Evolutionary conservation across 805 yeast genomes (phyloP), one percentile per base, ranked within the genome.

Genomic region (Ogataea nitratoaversa): DNA sequence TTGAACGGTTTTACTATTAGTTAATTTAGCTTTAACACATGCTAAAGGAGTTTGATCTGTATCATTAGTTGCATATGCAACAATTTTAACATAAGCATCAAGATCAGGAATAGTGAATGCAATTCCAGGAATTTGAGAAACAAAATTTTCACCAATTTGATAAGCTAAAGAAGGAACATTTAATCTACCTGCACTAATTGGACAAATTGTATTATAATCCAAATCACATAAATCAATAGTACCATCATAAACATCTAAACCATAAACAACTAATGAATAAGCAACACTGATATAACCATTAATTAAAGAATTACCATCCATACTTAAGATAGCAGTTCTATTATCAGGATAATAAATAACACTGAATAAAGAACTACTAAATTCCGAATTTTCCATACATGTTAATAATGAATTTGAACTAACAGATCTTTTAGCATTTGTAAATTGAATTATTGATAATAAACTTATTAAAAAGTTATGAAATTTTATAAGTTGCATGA

Each of bases 1-100:
- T 63, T 89, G 95, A 20, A 93, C 99, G 1, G 98, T 90, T 56
- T 85, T 89, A 42, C 93, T 96, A 63, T 93, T 93, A 18, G 84
- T 66, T 41, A 93, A 70, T 12, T 78, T 70, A 0, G 97, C 97
- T 58, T 84, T 87, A 12, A 93, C 95, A 74, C 99, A 93, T 3
- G 98, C 99, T 43, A 90, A 67, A 3, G 82, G 73, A 7, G 65
- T 36, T 4, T 54, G 64, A 12, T 60, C 48, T 5, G 74, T 67
- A 53, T 76, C 79, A 35, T 65, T 64, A 13, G 64, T 55, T 24
- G 76, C 60, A 58, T 79, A 78, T 3, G 84, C 83, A 16, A 76
- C 62, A 30, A 95, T 90, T 47, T 81, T 69, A 22, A 90, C 96
- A 46, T 84, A 76, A 4, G 96, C 99, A 57, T 93, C 99, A 50